Evolutionary conservation across 2,329 filamentous ascomycete species (phyloP), one percentile per base, ranked within the genome.

Genomic region (Scedosporium apiospermum): DNA sequence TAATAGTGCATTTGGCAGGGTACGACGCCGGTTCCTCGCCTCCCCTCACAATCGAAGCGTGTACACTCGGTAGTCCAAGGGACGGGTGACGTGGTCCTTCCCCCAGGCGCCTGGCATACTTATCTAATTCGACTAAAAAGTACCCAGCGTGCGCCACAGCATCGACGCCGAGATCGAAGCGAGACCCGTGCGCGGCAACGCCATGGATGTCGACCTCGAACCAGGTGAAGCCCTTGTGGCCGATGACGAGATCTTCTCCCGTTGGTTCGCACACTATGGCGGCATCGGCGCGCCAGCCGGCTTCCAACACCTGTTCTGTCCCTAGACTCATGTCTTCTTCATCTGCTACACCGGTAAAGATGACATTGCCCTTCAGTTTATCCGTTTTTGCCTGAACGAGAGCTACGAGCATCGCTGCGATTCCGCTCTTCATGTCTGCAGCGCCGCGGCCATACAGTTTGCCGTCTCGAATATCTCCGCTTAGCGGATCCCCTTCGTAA

Each of bases 11-110:
- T n/a, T 70, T 69, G 0, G 73, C 77, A 0, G 80, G 80, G 60
- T 84, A 84, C 0, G 78, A 82, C 0, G 80, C 80, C 0, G 73
- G 70, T 60, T 83, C 82, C 62, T 83, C 78, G 0, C 81, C 80
- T 1, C 81, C 80, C 12, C 72, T 73, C 53, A 83, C 78, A 5
- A 79, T 64, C 0, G 77, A 77, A 4, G 77, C 79, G 57, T 83
- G 81, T 3, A 82, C 68, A 2, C 73, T 77, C 4, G 73, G 75
- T 7, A 68, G 71, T 0, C 76, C 79, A 2, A 77, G 64, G 0
- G 67, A 65, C 0, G 67, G 63, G 18, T 78, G 72, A 4, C 71
- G 67, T 0, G 72, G 69, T 0, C 66, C 63, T 4, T 65, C 62
- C 10, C 58, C 62, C 1, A 82, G 67, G 4, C 65, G 60, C n/a